Conservation (phyloP, 2,329 filamentous ascomycete species). For the Tricladium varicosporioides region DNA sequence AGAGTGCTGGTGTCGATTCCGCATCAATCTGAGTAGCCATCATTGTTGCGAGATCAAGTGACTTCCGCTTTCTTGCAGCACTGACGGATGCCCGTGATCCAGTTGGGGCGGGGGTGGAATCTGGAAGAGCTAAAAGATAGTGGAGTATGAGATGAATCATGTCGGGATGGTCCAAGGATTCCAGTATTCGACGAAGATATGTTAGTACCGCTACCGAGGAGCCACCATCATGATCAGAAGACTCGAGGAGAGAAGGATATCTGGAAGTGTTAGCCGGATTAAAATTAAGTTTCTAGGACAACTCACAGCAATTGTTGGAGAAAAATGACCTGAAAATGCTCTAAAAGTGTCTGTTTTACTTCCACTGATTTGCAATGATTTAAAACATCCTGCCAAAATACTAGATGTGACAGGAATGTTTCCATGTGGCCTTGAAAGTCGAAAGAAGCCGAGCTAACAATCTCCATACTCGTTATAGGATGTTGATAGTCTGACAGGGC, state of each 20-base stretch:
- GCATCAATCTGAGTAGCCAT: slow-evolving; percentile 72
- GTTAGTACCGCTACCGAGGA: slow-evolving; percentile 95
- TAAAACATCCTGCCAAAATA: slow-evolving; percentile 98
- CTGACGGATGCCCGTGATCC: slow-evolving; percentile 53
- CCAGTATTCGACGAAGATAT: slow-evolving; percentile 86
- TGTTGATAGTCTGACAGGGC: slow-evolving; percentile 86
- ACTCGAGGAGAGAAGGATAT: slow-evolving; percentile 93
- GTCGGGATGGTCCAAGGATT: slow-evolving; percentile 88
- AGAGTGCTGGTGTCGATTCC: slow-evolving; percentile 77
- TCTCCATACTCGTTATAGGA: slow-evolving; percentile 64
- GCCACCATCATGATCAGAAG: slow-evolving; percentile 93
- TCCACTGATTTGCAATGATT: slow-evolving; percentile 92
- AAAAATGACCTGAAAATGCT: slow-evolving; percentile 97
- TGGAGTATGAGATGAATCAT: slow-evolving; percentile 92
- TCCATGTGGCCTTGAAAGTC: slow-evolving; percentile 85
- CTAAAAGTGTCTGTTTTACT: slow-evolving; percentile 87
- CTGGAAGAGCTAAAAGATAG: slow-evolving; percentile 82
- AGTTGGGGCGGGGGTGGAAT: slow-evolving; percentile 38
- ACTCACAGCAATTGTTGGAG: slow-evolving; percentile 86
- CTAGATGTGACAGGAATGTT: slow-evolving; percentile 89
- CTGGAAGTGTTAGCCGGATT: slow-evolving; percentile 42
- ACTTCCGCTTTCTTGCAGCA: slow-evolving; percentile 78
- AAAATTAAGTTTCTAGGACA: not conserved
- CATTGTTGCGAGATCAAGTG: slow-evolving; percentile 80
- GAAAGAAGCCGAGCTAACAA: slow-evolving; percentile 70